Conservation (phyloP, 257 asterid genomes). For the Jacaranda mimosifolia region DNA sequence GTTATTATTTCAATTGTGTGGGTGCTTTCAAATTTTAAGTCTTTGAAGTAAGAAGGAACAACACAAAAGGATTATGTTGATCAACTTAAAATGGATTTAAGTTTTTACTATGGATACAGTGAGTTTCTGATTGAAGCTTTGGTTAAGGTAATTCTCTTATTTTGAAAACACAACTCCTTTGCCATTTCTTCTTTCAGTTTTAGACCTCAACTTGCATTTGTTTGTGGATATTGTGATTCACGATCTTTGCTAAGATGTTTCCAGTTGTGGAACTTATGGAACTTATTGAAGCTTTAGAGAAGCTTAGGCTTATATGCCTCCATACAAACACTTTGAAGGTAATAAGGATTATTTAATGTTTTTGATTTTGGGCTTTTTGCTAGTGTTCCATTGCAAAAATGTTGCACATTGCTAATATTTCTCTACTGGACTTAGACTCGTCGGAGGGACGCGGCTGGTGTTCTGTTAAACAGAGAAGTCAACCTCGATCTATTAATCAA, state of each 20-base stretch:
- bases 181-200: background rate
- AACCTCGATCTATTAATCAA: constrained; percentile 94
- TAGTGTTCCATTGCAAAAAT: constrained; percentile 19
- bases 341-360: constrained; percentile 8
- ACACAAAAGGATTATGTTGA: constrained; percentile 59
- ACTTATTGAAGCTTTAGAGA: constrained; percentile 93
- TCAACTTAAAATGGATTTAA: too few relatives aligned
- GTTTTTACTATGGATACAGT: constrained; percentile 82
- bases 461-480: constrained; percentile 91
- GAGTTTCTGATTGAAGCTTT: constrained; percentile 78
- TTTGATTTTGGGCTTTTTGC: background rate
- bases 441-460: constrained; percentile 95
- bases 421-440: background rate
- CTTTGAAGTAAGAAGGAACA: constrained; percentile 79
- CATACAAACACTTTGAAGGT: constrained; percentile 95
- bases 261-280: constrained; percentile 92
- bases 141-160: constrained; percentile 67
- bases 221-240: constrained; percentile 29
- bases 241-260: constrained; percentile 66
- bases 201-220: constrained; percentile 8
- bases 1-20: constrained; percentile 71
- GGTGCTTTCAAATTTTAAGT: constrained; percentile 76
- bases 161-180: background rate
- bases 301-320: constrained; percentile 87
- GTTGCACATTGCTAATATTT: constrained; percentile 31